These are phyloP conservation scores for Exophiala oligosperma DNA, from an alignment of 2,329 filamentous ascomycete species.

Conservation along the genomic window DNA sequence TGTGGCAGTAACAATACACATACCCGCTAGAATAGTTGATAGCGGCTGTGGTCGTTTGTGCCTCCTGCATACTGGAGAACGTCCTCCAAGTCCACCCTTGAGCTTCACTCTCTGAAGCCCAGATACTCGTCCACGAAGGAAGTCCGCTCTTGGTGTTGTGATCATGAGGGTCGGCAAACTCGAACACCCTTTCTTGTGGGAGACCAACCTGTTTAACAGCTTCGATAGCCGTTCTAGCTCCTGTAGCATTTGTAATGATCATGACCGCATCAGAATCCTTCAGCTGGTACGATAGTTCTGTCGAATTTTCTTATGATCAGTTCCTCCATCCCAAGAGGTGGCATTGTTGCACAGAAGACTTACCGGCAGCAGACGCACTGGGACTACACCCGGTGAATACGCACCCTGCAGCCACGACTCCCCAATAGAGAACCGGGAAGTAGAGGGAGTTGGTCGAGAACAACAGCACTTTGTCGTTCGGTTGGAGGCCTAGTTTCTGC, in stretches of 20 bases:
- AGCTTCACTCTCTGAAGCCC: no score
- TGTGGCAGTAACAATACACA: no score
- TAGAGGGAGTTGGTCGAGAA: not conserved
- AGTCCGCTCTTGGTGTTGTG: no score
- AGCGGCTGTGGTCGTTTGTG: constrained; percentile 54
- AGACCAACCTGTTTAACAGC: no score
- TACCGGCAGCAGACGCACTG: not conserved
- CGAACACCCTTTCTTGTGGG: no score
- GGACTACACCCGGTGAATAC: not conserved
- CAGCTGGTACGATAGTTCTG: constrained; percentile 50
- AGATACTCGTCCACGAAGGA: no score
- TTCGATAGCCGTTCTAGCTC: no score
- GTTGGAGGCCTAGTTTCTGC: not conserved
- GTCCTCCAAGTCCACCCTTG: no score
- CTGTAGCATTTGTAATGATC: constrained; percentile 53
- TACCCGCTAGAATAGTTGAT: constrained; percentile 55
- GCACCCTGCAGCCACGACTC: not conserved
- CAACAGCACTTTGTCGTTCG: not conserved
- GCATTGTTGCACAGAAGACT: no score
- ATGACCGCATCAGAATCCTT: constrained; percentile 61
- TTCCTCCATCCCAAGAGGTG: not conserved
- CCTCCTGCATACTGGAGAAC: no score
- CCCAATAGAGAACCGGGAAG: not conserved
- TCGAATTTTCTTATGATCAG: no score
- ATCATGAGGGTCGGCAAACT: no score